Evolutionary conservation across 2,329 filamentous ascomycete genomes (phyloP).

Genomic region (Teratosphaeria pseudoeucalypti): DNA sequence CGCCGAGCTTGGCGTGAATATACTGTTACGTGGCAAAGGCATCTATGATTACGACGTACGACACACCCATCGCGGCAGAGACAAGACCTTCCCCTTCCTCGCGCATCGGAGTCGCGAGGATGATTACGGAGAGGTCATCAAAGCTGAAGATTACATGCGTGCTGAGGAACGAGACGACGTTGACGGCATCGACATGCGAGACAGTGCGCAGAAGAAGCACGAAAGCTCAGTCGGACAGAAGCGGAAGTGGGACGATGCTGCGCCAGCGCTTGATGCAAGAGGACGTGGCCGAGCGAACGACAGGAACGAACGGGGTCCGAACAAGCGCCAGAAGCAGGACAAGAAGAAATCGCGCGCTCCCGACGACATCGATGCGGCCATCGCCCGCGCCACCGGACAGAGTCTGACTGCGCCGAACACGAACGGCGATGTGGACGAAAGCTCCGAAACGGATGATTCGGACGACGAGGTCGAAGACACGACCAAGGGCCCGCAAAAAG

Average conservation of each 20-base stretch:
- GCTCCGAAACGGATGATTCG: slow-evolving; percentile 36
- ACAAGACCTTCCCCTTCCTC: slow-evolving; percentile 83
- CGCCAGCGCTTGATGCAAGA: slow-evolving; percentile 16
- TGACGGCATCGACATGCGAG: slow-evolving; percentile 52
- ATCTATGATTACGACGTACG: slow-evolving; percentile 91
- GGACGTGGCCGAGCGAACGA: neutral
- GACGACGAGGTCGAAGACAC: slow-evolving; percentile 43
- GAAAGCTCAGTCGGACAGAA: slow-evolving; percentile 66
- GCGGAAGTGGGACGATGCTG: slow-evolving; percentile 77
- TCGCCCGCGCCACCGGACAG: slow-evolving; percentile 22
- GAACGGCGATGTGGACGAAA: slow-evolving; percentile 14
- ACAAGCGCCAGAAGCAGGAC: slow-evolving; percentile 53
- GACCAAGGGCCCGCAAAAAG: slow-evolving; percentile 60
- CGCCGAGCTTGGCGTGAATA: slow-evolving; percentile 82
- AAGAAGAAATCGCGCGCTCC: slow-evolving; percentile 16
- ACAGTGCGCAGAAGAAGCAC: slow-evolving; percentile 34
- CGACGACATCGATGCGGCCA: slow-evolving; percentile 27
- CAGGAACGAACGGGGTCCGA: slow-evolving; percentile 19
- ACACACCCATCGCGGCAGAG: slow-evolving; percentile 72
- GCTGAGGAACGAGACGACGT: slow-evolving; percentile 80
- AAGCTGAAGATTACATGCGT: slow-evolving; percentile 84
- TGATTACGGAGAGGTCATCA: slow-evolving; percentile 88
- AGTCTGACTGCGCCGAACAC: slow-evolving; percentile 1
- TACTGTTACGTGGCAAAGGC: slow-evolving; percentile 70
- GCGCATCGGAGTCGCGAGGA: slow-evolving; percentile 70